Base-by-base conservation (phyloP, 2,329 filamentous ascomycete species). In the Harringtonia lauricola region DNA sequence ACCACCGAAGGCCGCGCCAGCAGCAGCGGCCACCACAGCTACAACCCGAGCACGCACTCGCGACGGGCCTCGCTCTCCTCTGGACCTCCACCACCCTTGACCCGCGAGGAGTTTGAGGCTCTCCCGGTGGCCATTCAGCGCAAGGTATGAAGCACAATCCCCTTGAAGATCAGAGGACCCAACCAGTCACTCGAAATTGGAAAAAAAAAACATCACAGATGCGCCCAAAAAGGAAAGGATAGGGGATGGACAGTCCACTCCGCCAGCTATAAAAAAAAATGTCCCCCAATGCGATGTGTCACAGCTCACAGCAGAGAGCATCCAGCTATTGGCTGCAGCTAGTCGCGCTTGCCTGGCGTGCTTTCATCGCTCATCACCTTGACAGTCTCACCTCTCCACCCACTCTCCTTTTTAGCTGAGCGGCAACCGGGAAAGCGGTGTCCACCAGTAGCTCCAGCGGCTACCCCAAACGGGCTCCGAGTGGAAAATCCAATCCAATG, bases 41-140 rank as follows among this genome's bases (percentile, higher is more conserved):
- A 30, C 42, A 37, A 48, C 39, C 41, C 47, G 39, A 48, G 48
- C 26, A 49, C 39, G 39, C 49, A 46, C 30, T 41, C 46, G 31
- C 51, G 38, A 24, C 52, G 41, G 51, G 53, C 43, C n/a, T 50
- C 52, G 17, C 45, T 53, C 33, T 50, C 52, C 41, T 47, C 52
- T 3, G 52, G 50, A 3, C 46, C 47, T 13, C 50, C 56, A 19
- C 55, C 57, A 39, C 54, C 59, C 36, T 52, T 66, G 48, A 64
- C 67, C 2, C 59, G 63, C 39, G 67, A 71, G 47, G 69, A 72
- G 51, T 72, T 71, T 52, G 67, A 71, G 51, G 63, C 66, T 33
- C 57, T 73, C 44, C 69, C 70, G 9, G 50, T 67, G 37, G 67
- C 68, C n/a, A 66, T 72, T 19, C 64, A 67, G 49, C 63, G 66